Evolutionary conservation across 164 flowering plant genomes (phyloP), one percentile per base, ranked within the genome.

Genomic region (Piper longum): DNA sequence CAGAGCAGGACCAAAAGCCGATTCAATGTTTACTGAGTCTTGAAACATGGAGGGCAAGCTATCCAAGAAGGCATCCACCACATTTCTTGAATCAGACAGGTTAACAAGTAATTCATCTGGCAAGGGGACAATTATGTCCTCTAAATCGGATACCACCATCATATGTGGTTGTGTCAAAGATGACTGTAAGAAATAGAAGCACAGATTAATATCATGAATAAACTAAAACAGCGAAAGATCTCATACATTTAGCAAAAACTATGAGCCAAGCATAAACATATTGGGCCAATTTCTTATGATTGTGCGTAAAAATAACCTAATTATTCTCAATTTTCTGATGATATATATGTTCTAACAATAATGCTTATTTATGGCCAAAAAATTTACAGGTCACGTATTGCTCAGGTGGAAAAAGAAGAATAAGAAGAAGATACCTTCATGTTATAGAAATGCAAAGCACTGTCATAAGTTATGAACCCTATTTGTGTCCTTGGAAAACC

Each of bases 101-200:
- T 95, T 95, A 63, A 91, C 99, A 64, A 95, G 87, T 61, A 91
- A 96, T 79, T 95, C 99, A 78, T 95, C 97, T 64, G 96, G 97
- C 79, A 91, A 76, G 16, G 99, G 99, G 26, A 87, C 76, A 78
- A 95, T 91, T 73, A 91, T 71, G 70, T 95, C 99, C 70, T 90
- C 97, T 64, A 95, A 75, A 79, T 95, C 99, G 60, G 96, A 85
- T 62, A 91, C 88, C 68, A 91, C 99, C 96, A 95, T 83, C 97
- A 95, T 91, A 67, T 90, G 97, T 69, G 99, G 97, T 76, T 95
- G 99, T 41, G 84, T 73, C 80, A 95, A 80, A 65, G 97, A 83
- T 69, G 96, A 88, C 99, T 90, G 96, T 75, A 66, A 73, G 52
- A 55, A 48, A 65, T 39, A 51, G 68, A 70, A 77, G 75, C 54